These are phyloP conservation scores for Arabidopsis arenosa DNA, from an alignment of 345 rosid species.

Conservation along the genomic window DNA sequence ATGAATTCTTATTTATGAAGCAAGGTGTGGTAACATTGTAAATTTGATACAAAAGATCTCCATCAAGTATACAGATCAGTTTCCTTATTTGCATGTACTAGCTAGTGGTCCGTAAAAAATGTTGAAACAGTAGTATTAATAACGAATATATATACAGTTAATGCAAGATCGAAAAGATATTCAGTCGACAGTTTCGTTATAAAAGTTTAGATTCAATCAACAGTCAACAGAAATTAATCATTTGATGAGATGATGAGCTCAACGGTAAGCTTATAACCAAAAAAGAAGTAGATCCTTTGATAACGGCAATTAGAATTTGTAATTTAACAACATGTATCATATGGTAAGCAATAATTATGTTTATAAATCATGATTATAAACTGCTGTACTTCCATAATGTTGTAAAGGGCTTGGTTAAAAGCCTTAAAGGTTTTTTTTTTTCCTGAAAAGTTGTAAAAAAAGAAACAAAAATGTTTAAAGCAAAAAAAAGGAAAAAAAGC, in stretches of 20 bases:
- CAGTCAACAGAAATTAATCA: constrained; percentile 15
- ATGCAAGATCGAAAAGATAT: constrained; percentile 16
- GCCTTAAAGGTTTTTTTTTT: background rate
- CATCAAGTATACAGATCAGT: constrained; percentile 21
- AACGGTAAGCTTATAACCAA: constrained; percentile 37
- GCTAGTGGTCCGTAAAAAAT: constrained; percentile 36
- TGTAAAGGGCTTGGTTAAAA: constrained; percentile 22
- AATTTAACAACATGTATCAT: constrained; percentile 26
- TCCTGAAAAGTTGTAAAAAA: constrained; percentile 28
- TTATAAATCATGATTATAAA: constrained; percentile 35
- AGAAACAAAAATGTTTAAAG: constrained; percentile 22
- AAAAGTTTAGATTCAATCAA: constrained; percentile 25
- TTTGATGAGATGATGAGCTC: constrained; percentile 40
- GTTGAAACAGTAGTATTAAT: constrained; percentile 16
- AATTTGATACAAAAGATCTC: background rate
- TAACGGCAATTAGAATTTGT: constrained; percentile 42
- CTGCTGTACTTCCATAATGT: constrained; percentile 27
- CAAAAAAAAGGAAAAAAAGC: constrained; percentile 5
- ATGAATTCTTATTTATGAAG: constrained; percentile 37
- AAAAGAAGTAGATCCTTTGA: constrained; percentile 3
- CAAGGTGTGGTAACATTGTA: constrained; percentile 37
- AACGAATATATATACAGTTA: constrained; percentile 18
- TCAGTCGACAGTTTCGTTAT: constrained; percentile 27
- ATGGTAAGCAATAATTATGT: constrained; percentile 48
- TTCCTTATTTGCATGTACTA: constrained; percentile 37